These are phyloP conservation scores for Viola odorata DNA, from an alignment of 345 rosid species.

Conservation along the genomic window DNA sequence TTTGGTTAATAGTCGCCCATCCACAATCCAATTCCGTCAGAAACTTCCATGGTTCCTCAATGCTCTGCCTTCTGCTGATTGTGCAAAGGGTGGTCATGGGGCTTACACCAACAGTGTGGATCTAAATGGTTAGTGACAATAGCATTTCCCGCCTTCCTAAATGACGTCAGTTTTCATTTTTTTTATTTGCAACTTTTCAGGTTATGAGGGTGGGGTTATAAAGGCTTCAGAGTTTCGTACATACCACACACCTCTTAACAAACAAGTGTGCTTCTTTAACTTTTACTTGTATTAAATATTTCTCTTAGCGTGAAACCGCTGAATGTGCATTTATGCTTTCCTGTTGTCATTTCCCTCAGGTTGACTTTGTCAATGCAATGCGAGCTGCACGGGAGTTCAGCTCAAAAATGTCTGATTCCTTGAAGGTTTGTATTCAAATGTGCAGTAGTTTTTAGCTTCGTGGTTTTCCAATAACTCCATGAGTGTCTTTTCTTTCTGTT, in stretches of 20 bases:
- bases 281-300: neutral
- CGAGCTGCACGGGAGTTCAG: slow-evolving; percentile 25
- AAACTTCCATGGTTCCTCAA: slow-evolving; percentile 97
- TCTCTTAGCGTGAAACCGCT: no score
- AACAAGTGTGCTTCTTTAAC: slow-evolving; percentile 14
- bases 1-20: slow-evolving; percentile 28
- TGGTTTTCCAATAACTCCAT: neutral
- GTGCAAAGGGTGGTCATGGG: slow-evolving; percentile 98
- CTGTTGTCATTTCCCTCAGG: slow-evolving; percentile 18
- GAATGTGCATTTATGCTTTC: neutral
- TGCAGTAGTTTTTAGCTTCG: slow-evolving; percentile 4
- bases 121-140: slow-evolving; percentile 52
- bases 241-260: slow-evolving; percentile 28
- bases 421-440: slow-evolving; percentile 21
- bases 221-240: slow-evolving; percentile 27
- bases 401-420: slow-evolving; percentile 17
- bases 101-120: slow-evolving; percentile 91
- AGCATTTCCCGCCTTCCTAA: neutral
- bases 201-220: slow-evolving; percentile 21
- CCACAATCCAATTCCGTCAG: slow-evolving; percentile 69
- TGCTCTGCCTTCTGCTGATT: slow-evolving; percentile 90
- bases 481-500: neutral
- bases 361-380: slow-evolving; percentile 23
- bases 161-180: neutral
- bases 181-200: slow-evolving; percentile 10